Base-by-base conservation (phyloP, 257 asterid species). In the Hygrophila difformis region DNA sequence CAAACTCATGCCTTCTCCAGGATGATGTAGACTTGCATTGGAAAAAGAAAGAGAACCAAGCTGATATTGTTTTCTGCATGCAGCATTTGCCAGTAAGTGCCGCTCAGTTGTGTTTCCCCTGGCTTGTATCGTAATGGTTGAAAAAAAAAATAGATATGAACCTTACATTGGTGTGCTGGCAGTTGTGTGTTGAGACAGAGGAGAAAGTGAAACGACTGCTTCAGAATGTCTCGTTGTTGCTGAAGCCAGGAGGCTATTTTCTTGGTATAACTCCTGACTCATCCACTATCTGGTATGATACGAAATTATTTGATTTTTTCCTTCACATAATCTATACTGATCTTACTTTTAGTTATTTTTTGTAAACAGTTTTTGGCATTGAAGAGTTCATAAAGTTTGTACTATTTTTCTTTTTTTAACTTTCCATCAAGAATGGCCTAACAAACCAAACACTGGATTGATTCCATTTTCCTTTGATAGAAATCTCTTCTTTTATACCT, bases 181-280 rank as follows among this genome's bases (percentile, higher is more conserved):
- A 89, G 97, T 61, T 68, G 53, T 89, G 96, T 55, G 81, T 81
- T 54, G 96, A 85, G 73, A 76, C 72, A 23, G 96, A 89, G 81
- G 97, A 85, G 57, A 82, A 75, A 68, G 87, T 65, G 44, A 82
- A 59, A 74, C 77, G 65, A 62, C 71, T 89, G 62, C 61, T 89
- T 68, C 84, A 75, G 11, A 89, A 82, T 41, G 96, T 85, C 42
- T 81, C 97, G 55, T 67, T 83, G 58, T 75, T 89, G 76, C 74
- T 89, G 77, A 84, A 74, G 75, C 96, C 96, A 3, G 97, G 97
- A 53, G 97, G 96, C 57, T 89, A 79, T 70, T 89, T 89, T 82
- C 64, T 89, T 61, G 97, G 97, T 70, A 73, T 89, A 52, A 79
- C 94, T 66, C 89, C 97, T 43, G 97, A 89, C 70, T 89, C 97